phyloP scores from a whole-genome alignment of 2,329 filamentous ascomycete species.

The Penicillium polonicum region DNA sequence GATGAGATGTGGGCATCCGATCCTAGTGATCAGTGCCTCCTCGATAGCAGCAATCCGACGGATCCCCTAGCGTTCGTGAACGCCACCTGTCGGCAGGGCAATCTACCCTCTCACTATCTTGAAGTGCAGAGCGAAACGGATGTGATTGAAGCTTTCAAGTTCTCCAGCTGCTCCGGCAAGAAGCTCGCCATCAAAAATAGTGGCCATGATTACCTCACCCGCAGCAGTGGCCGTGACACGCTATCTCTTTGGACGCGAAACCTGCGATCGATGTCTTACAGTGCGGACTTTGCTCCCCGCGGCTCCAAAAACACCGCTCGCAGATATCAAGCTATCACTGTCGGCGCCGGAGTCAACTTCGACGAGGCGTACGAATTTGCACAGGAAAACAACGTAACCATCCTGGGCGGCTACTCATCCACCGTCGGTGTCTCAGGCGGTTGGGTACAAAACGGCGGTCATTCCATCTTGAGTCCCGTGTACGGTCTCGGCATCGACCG shows the following conservation, averaged over 20 bases:
- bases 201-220: slow-evolving; percentile 37
- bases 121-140: background rate
- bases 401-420: slow-evolving; percentile 22
- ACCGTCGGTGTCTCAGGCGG: slow-evolving; percentile 26
- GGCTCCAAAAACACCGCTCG: background rate
- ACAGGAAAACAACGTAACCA: slow-evolving; percentile 23
- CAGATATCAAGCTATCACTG: background rate
- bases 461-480: slow-evolving; percentile 29
- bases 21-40: slow-evolving; percentile 18
- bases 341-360: slow-evolving; percentile 31
- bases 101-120: slow-evolving; percentile 1
- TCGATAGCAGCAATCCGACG: slow-evolving; percentile 17
- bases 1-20: slow-evolving; percentile 23
- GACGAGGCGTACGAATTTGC: slow-evolving; percentile 30
- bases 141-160: slow-evolving; percentile 5
- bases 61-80: background rate
- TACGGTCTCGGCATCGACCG: slow-evolving; percentile 32
- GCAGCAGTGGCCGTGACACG: slow-evolving; percentile 31
- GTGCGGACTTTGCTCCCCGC: background rate
- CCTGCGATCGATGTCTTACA: slow-evolving; percentile 14
- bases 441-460: slow-evolving; percentile 31
- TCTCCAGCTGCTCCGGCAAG: slow-evolving; percentile 10
- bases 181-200: slow-evolving; percentile 32
- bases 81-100: background rate
- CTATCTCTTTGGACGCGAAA: slow-evolving; percentile 34